Percentiles rank a stretch among this genome's conserved stretches.
phyloP scores from a whole-genome alignment of 202 grass and related monocot species.

The Miscanthus sacchariflorus region DNA sequence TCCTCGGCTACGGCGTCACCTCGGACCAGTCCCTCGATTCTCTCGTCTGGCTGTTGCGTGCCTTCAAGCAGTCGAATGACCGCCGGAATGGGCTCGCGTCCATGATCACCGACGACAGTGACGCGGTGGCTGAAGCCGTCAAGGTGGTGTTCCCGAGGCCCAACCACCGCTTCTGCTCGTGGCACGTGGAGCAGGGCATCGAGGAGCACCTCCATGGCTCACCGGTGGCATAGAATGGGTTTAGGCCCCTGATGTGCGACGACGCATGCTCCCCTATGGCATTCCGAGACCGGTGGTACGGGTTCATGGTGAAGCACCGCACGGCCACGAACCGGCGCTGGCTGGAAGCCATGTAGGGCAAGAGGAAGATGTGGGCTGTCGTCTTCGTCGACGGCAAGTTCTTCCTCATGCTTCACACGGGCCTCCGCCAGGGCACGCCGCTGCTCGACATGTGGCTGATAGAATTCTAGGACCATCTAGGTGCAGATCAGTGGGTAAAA shows the following conservation, averaged over 20 bases:
- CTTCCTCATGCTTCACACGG: constrained; percentile 36
- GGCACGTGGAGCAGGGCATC: constrained; percentile 14
- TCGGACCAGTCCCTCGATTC: constrained; percentile 41
- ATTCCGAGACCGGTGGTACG: constrained; percentile 6
- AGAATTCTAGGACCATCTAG: too few relatives aligned
- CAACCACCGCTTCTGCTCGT: constrained; percentile 44
- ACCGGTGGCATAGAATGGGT: not conserved
- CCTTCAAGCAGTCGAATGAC: not conserved
- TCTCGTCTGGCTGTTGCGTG: constrained; percentile 44
- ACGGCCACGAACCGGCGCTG: not conserved
- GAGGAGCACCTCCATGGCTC: constrained; percentile 9
- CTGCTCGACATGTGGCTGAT: constrained; percentile 33
- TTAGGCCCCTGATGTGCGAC: constrained; percentile 15
- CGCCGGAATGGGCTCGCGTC: constrained; percentile 6
- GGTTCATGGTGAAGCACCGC: not conserved
- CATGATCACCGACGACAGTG: constrained; percentile 54
- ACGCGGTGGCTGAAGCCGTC: constrained; percentile 43
- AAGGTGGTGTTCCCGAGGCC: constrained; percentile 38
- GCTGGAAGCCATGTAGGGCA: constrained; percentile 16
- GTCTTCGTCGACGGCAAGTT: constrained; percentile 19
- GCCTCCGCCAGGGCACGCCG: constrained; percentile 41
- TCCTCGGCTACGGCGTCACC: constrained; percentile 49
- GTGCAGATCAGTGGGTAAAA: too few relatives aligned
- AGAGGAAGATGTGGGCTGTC: not conserved
- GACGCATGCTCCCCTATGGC: not conserved